Conservation (phyloP, 768 basidiomycete species). For the Kwoniella bestiolae region DNA sequence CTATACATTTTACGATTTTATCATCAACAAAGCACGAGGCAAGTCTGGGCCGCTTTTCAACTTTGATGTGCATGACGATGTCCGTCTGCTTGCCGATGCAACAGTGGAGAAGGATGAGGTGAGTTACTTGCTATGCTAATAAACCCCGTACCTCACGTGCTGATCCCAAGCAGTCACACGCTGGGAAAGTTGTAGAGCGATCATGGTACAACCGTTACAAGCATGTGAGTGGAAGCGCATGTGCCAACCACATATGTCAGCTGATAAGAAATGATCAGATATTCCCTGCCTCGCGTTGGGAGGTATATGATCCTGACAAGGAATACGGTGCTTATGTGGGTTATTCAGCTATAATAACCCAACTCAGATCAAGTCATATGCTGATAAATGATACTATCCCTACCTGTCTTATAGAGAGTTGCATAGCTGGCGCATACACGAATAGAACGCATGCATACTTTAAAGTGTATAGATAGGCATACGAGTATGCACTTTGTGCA, state of each 20-base stretch:
- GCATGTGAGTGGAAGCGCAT: conserved; percentile 56
- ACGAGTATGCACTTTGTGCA: no score
- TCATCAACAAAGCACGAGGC: conserved; percentile 95
- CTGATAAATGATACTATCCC: no score
- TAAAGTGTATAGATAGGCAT: no score
- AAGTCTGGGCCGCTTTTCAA: conserved; percentile 98
- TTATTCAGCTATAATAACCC: no score
- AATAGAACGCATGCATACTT: no score
- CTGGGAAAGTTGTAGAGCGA: conserved; percentile 96
- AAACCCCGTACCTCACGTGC: not conserved
- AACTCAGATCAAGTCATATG: no score
- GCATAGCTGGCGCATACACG: no score
- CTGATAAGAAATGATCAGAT: conserved; percentile 62
- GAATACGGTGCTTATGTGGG: conserved; percentile 78
- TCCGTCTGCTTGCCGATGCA: conserved; percentile 89
- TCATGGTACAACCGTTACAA: conserved; percentile 96
- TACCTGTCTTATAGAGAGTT: no score
- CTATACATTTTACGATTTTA: conserved; percentile 97
- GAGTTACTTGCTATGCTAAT: conserved; percentile 13
- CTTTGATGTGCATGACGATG: conserved; percentile 99
- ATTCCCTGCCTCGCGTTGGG: conserved; percentile 95
- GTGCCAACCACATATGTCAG: not conserved
- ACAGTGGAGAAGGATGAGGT: conserved; percentile 97
- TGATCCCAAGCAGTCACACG: conserved; percentile 64
- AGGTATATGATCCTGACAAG: conserved; percentile 95